phyloP scores from a whole-genome alignment of 768 basidiomycete genomes.

The Hirschioporus abietinus region DNA sequence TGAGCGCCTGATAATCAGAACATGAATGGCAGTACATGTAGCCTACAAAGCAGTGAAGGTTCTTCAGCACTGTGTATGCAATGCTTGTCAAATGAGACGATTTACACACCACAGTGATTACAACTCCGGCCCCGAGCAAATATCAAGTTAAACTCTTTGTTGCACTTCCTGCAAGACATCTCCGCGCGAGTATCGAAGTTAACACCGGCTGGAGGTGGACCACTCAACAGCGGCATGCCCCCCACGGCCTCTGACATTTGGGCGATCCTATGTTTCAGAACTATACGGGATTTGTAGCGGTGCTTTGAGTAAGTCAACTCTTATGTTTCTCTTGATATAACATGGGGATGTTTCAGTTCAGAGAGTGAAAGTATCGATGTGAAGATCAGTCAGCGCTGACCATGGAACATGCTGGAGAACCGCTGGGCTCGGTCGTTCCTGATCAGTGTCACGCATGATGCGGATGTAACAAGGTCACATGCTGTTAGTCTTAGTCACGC shows the following conservation, averaged over 20 bases:
- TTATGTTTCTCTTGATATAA: neutral
- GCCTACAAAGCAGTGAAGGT: slow-evolving; percentile 34
- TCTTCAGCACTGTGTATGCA: slow-evolving; percentile 4
- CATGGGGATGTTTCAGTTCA: neutral
- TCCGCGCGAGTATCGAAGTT: slow-evolving; percentile 28
- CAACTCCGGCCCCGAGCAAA: slow-evolving; percentile 62
- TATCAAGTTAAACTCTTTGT: slow-evolving; percentile 64
- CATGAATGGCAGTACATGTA: slow-evolving; percentile 70
- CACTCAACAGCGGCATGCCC: slow-evolving; percentile 70
- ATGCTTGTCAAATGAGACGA: slow-evolving; percentile 2
- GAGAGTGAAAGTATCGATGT: neutral
- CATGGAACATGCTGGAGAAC: neutral
- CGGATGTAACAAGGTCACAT: neutral
- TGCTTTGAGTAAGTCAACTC: no score
- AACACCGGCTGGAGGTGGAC: slow-evolving; percentile 41
- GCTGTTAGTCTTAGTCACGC: no score
- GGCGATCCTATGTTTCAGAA: neutral
- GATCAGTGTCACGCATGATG: neutral
- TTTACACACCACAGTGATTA: slow-evolving; percentile 65
- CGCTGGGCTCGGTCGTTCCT: no score
- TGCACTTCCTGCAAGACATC: slow-evolving; percentile 59
- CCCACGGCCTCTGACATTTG: slow-evolving; percentile 8
- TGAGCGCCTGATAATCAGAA: slow-evolving; percentile 69
- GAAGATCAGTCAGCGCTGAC: neutral
- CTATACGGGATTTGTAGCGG: neutral